Conservation (phyloP, 2,329 filamentous ascomycete genomes). For the Aspergillus caelatus region DNA sequence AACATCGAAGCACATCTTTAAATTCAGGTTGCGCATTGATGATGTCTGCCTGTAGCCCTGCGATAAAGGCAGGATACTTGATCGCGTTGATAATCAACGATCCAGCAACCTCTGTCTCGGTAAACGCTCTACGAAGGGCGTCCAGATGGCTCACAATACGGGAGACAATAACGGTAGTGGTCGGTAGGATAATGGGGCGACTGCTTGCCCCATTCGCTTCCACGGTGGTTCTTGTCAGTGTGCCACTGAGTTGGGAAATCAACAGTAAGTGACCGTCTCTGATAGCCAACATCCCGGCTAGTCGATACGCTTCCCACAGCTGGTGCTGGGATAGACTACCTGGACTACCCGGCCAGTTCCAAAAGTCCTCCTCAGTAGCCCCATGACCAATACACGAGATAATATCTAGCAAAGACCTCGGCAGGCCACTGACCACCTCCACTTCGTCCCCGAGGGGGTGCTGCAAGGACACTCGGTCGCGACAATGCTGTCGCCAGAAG, state of each 20-base stretch:
- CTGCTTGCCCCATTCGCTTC: background rate
- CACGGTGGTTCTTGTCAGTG: background rate
- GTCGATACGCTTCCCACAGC: conserved; percentile 33
- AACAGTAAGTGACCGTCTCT: conserved; percentile 15
- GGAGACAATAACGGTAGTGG: conserved; percentile 21
- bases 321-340: conserved; percentile 32
- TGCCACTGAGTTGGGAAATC: background rate
- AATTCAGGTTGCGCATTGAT: conserved; percentile 22
- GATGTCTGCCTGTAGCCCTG: conserved; percentile 18
- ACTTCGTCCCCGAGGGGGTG: conserved; percentile 6
- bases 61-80: conserved; percentile 28
- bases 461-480: conserved; percentile 9
- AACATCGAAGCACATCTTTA: conserved; percentile 20
- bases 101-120: conserved; percentile 18
- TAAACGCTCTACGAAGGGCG: conserved; percentile 26
- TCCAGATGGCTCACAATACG: conserved; percentile 30
- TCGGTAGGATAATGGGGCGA: conserved; percentile 11
- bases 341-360: conserved; percentile 31
- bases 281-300: conserved; percentile 30
- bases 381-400: conserved; percentile 28
- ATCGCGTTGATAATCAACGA: conserved; percentile 28
- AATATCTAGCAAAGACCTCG: conserved; percentile 30
- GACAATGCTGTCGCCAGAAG: conserved; percentile 33
- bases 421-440: conserved; percentile 33
- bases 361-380: conserved; percentile 30